These are phyloP conservation scores for Syncephalastrum contaminatum DNA, from an alignment of 371 early-diverging fungal species.

Conservation along the genomic window DNA sequence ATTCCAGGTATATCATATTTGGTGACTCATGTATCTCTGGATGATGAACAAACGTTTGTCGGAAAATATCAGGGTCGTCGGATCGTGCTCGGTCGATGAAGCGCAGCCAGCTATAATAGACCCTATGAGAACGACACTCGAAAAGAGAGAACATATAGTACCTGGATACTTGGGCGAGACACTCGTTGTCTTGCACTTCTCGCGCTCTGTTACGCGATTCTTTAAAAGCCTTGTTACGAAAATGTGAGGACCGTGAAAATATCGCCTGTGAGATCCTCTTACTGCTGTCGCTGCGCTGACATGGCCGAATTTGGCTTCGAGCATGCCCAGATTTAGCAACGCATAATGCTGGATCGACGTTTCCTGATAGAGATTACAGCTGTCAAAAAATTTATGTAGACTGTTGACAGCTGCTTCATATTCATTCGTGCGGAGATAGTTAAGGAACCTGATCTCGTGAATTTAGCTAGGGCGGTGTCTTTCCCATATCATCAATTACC, in stretches of 20 bases:
- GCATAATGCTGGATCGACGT: slow-evolving; percentile 40
- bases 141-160: slow-evolving; percentile 4
- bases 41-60: too few relatives aligned
- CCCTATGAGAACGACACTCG: background rate
- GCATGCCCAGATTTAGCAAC: slow-evolving; percentile 31
- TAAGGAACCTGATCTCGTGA: slow-evolving; percentile 22
- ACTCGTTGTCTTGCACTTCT: slow-evolving; percentile 29
- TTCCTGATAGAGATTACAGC: slow-evolving; percentile 26
- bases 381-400: slow-evolving; percentile 33
- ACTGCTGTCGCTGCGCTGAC: slow-evolving; percentile 28
- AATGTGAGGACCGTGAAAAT: background rate
- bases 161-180: slow-evolving; percentile 37
- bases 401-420: slow-evolving; percentile 31
- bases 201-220: slow-evolving; percentile 39
- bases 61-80: background rate
- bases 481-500: slow-evolving; percentile 9
- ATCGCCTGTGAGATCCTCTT: background rate
- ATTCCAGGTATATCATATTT: slow-evolving; percentile 17
- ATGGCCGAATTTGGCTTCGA: slow-evolving; percentile 44
- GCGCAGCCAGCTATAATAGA: slow-evolving; percentile 12
- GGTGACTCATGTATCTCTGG: slow-evolving; percentile 4
- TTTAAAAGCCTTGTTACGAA: slow-evolving; percentile 22
- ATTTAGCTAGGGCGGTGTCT: background rate
- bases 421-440: slow-evolving; percentile 37
- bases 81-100: slow-evolving; percentile 14